Evolutionary conservation across 2,329 filamentous ascomycete species (phyloP).

Genomic region (Ilyonectria mors-panacis): DNA sequence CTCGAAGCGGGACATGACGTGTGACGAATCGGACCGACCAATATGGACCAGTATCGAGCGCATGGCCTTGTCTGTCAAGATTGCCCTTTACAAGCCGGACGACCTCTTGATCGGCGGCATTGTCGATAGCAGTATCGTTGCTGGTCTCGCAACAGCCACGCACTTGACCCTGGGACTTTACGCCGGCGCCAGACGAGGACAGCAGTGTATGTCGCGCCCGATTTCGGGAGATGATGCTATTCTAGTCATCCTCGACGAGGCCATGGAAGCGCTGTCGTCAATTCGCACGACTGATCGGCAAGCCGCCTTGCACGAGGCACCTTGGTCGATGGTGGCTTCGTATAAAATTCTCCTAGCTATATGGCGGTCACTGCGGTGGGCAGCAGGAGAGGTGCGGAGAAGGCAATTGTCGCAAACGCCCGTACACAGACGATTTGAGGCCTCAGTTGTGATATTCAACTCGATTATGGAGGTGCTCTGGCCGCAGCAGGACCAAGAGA

Average conservation of each 20-base stretch:
- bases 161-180: constrained; percentile 49
- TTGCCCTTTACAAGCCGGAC: constrained; percentile 52
- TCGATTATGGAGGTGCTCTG: constrained; percentile 25
- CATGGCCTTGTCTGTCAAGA: constrained; percentile 46
- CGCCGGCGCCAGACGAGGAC: constrained; percentile 47
- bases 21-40: constrained; percentile 33
- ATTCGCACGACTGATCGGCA: constrained; percentile 29
- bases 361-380: constrained; percentile 49
- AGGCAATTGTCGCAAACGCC: constrained; percentile 1
- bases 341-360: constrained; percentile 50
- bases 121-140: constrained; percentile 51
- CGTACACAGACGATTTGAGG: constrained; percentile 11
- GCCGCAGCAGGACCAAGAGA: background rate
- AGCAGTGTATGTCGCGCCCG: constrained; percentile 41
- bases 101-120: constrained; percentile 53
- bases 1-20: constrained; percentile 7
- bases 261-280: constrained; percentile 38
- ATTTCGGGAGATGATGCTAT: constrained; percentile 47
- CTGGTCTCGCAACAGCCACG: constrained; percentile 51
- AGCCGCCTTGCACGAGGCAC: constrained; percentile 43
- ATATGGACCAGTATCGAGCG: constrained; percentile 49
- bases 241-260: constrained; percentile 48
- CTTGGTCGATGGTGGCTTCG: constrained; percentile 49
- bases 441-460: constrained; percentile 21
- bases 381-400: constrained; percentile 43